Conservation (phyloP, 1,284 basidiomycete genomes). For the Puccinia brachypodii region DNA sequence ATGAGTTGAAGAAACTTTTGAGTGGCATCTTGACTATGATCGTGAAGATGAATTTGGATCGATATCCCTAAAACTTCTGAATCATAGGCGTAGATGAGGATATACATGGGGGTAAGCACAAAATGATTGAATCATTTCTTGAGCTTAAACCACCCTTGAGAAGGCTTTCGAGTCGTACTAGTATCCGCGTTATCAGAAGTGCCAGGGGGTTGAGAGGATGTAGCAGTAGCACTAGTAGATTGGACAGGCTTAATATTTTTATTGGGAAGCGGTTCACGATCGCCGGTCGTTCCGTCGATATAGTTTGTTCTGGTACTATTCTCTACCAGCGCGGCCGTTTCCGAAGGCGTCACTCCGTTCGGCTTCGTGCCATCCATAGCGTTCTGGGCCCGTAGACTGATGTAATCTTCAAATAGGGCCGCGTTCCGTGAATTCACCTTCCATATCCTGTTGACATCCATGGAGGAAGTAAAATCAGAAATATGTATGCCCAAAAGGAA, state of each 20-base stretch:
- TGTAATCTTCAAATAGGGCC: constrained; percentile 51
- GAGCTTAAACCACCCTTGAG: constrained; percentile 17
- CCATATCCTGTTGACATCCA: constrained; percentile 50
- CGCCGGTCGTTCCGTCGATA: constrained; percentile 35
- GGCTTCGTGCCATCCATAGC: not conserved
- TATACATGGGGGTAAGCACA: too few relatives aligned
- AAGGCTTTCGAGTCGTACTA: constrained; percentile 9
- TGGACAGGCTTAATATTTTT: not conserved
- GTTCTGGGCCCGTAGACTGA: constrained; percentile 1
- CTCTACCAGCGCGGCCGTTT: constrained; percentile 31
- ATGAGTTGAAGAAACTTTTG: too few relatives aligned
- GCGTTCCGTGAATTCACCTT: constrained; percentile 57
- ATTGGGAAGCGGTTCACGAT: not conserved
- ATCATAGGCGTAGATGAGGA: not conserved
- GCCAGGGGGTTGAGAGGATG: not conserved
- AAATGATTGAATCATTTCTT: constrained; percentile 15
- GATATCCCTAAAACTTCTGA: too few relatives aligned
- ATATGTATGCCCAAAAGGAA: not conserved
- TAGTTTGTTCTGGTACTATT: constrained; percentile 26
- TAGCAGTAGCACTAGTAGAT: not conserved
- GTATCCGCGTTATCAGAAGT: not conserved
- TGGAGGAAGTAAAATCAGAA: not conserved
- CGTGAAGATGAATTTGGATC: too few relatives aligned
- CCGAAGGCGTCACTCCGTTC: not conserved
- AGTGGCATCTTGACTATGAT: too few relatives aligned